These are phyloP conservation scores for Psilocybe cyanescens DNA, from an alignment of 768 basidiomycete species.

Conservation along the genomic window DNA sequence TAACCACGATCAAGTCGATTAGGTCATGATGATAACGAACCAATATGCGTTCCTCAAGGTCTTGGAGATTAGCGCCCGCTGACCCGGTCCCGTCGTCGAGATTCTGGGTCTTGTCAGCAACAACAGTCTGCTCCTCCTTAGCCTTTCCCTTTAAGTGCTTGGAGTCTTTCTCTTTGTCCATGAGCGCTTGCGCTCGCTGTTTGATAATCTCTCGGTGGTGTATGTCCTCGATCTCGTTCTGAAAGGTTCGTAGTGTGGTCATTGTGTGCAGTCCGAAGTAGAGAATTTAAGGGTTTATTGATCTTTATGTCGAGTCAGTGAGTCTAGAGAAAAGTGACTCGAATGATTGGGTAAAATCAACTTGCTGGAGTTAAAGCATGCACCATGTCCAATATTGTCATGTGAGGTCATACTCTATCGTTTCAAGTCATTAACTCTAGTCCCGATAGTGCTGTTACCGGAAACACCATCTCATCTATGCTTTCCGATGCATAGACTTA, in stretches of 20 bases:
- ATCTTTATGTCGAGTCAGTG: constrained; percentile 15
- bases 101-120: constrained; percentile 3
- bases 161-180: constrained; percentile 38
- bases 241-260: constrained; percentile 64
- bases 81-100: constrained; percentile 11
- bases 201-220: constrained; percentile 67
- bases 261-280: constrained; percentile 29
- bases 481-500: no score
- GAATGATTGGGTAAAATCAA: neutral
- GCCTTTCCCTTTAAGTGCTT: constrained; percentile 45
- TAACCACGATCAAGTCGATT: constrained; percentile 5
- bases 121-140: constrained; percentile 34
- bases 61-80: constrained; percentile 32
- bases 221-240: constrained; percentile 80
- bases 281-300: constrained; percentile 1
- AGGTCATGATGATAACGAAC: constrained; percentile 32
- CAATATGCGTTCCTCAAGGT: constrained; percentile 60
- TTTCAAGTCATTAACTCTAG: neutral
- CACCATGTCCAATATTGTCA: constrained; percentile 16
- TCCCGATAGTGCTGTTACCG: no score
- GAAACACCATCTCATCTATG: no score
- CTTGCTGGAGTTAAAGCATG: constrained; percentile 1
- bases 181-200: constrained; percentile 49
- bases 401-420: constrained; percentile 22
- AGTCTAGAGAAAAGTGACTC: constrained; percentile 10